Percentiles rank a stretch among this genome's conserved stretches.
phyloP scores from a whole-genome alignment of 495 filamentous ascomycete genomes.

The Stereocaulon alpinum region DNA sequence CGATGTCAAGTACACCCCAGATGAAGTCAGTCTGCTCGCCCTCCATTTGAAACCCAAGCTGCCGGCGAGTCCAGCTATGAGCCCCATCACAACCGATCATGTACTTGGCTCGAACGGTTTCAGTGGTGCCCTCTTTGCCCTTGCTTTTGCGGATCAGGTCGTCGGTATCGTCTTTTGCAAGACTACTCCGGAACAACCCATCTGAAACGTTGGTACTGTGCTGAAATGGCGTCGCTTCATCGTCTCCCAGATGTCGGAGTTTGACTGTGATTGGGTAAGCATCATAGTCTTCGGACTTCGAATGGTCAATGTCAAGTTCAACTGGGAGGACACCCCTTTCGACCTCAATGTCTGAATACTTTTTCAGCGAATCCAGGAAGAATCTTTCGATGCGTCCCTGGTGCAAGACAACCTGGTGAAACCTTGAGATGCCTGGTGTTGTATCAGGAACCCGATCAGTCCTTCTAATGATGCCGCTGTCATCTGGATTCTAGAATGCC shows the following conservation, averaged over 20 bases:
- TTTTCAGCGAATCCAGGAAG: conserved; percentile 41
- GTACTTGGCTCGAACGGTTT: conserved; percentile 49
- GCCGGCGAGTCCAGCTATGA: conserved; percentile 48
- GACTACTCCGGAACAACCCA: conserved; percentile 4
- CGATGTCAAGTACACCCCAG: conserved; percentile 56
- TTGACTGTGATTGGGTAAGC: conserved; percentile 46
- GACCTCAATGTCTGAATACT: conserved; percentile 40
- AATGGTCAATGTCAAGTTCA: conserved; percentile 36
- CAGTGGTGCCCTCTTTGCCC: conserved; percentile 22
- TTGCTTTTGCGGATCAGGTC: conserved; percentile 43
- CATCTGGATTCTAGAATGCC: conserved; percentile 19
- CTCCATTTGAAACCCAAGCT: conserved; percentile 47
- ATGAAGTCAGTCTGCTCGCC: conserved; percentile 56
- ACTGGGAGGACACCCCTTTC: conserved; percentile 41
- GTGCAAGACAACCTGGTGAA: conserved; percentile 43
- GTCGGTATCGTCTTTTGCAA: conserved; percentile 29
- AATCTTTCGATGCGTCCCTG: conserved; percentile 50
- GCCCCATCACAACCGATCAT: conserved; percentile 61
- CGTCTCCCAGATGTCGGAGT: conserved; percentile 35
- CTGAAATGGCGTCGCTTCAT: conserved; percentile 33
- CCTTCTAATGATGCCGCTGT: conserved; percentile 9
- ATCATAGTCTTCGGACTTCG: conserved; percentile 29
- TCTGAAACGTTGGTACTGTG: conserved; percentile 2
- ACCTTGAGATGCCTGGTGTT: conserved; percentile 25
- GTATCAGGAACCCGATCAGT: conserved; percentile 14